Evolutionary conservation across 2,329 filamentous ascomycete genomes (phyloP).

Genomic region (Colletotrichum lentis): DNA sequence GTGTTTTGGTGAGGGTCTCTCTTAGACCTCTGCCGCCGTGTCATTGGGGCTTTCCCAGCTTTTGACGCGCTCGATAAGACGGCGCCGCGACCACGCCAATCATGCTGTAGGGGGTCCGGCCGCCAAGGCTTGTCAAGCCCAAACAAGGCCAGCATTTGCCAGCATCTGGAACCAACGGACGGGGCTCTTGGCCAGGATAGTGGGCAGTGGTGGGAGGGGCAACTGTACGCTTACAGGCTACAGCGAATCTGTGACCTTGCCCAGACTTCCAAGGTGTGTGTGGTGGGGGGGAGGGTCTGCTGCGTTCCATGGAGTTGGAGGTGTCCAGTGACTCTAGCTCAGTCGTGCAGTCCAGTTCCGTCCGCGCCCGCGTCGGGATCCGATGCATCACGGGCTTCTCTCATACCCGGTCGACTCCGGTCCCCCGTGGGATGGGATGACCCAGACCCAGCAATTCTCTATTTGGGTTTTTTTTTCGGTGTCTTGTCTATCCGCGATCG

Average conservation of each 20-base stretch:
- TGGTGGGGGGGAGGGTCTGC: slow-evolving; percentile 10
- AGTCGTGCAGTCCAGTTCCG: neutral
- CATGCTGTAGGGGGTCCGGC: slow-evolving; percentile 26
- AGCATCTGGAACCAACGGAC: slow-evolving; percentile 35
- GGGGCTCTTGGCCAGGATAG: slow-evolving; percentile 17
- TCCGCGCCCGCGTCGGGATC: slow-evolving; percentile 18
- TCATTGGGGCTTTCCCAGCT: slow-evolving; percentile 5
- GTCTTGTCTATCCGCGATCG: neutral
- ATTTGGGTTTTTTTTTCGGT: neutral
- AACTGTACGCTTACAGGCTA: neutral
- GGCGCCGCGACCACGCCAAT: slow-evolving; percentile 27
- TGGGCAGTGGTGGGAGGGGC: slow-evolving; percentile 23
- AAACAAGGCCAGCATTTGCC: slow-evolving; percentile 33
- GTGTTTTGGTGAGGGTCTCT: slow-evolving; percentile 34
- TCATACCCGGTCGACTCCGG: neutral
- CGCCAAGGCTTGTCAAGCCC: slow-evolving; percentile 35
- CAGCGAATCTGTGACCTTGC: slow-evolving; percentile 7
- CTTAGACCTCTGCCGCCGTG: neutral
- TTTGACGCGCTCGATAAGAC: slow-evolving; percentile 31
- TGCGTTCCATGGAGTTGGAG: slow-evolving; percentile 9
- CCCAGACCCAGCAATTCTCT: neutral
- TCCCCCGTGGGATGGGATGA: neutral
- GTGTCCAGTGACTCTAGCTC: slow-evolving; percentile 2
- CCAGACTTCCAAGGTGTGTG: slow-evolving; percentile 6
- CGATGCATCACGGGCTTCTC: slow-evolving; percentile 27